These are phyloP conservation scores for Ceratocystis cubensis DNA, from an alignment of 2,329 filamentous ascomycete species.

Conservation along the genomic window DNA sequence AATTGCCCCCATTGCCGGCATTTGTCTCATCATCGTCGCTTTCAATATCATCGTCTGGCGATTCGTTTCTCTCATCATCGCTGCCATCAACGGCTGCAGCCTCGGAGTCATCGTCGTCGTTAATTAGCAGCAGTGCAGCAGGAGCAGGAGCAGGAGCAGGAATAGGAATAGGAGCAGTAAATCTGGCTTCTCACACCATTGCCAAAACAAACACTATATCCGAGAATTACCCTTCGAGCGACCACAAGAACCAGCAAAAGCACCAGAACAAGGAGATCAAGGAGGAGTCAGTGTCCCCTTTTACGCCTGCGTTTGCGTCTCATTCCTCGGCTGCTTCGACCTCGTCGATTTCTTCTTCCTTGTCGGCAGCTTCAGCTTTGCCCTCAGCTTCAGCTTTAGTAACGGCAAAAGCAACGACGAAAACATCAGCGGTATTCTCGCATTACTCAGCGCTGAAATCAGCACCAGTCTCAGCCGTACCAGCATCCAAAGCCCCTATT, in stretches of 20 bases:
- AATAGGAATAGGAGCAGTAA: no score
- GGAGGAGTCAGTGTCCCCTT: neutral
- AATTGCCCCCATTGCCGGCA: conserved; percentile 11
- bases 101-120: neutral
- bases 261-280: neutral
- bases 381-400: no score
- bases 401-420: neutral
- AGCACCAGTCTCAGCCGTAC: no score
- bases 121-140: neutral
- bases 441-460: no score
- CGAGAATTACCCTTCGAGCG: neutral
- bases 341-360: neutral
- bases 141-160: no score
- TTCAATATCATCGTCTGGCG: neutral
- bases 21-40: neutral
- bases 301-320: conserved; percentile 5
- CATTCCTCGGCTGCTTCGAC: neutral
- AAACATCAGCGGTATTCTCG: neutral
- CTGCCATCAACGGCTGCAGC: neutral
- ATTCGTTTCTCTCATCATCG: neutral
- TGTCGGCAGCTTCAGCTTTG: no score
- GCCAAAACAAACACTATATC: neutral
- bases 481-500: conserved; percentile 1
- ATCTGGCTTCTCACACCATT: neutral
- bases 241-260: neutral